Base-by-base conservation (phyloP, 441 rosid genomes). In the Mallotus japonicus region DNA sequence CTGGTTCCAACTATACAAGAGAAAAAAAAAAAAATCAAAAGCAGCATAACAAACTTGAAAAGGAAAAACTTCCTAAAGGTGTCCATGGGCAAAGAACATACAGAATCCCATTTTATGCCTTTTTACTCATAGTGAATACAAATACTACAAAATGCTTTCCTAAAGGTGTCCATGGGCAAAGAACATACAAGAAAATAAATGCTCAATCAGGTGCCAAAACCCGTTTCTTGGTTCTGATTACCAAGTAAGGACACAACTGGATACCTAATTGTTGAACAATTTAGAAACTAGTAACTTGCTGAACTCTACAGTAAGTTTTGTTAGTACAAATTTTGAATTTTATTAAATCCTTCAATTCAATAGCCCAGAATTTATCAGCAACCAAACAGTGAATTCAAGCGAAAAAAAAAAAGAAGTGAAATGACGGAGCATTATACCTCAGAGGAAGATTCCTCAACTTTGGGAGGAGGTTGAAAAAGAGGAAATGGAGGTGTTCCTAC, bases 1-100 rank as follows among this genome's bases (percentile, higher is more conserved):
- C 97, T 49, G 85, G 85, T 77, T 92, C 95, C 81, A 77, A 75
- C 81, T 74, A 54, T 60, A 46, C 8, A 32, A 24, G 19, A 20
- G 8, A 40, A 15, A 34, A 5, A 34, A 46, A 20, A 16, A 32
- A 28, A 19, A 19, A 59, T 8, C 37, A 62, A 19, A 19, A 14
- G 40, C 20, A 13, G 16, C 6, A 14, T 9, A 58, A 6, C 24
- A 28, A 49, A 17, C 16, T 17, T 44, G 15, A 22, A n/a, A 55
- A 67, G 16, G 11, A 0, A 20, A 53, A 22, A 32, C 9, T 24
- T 19, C 13, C 47, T 46, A 24, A 70, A 19, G 11, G 42, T 28
- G 12, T 61, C 51, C 19, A 11, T 20, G 51, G 73, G 20, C 20
- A 62, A 62, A 37, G 6, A 62, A 16, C 47, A 37, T 20, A 17